These are phyloP conservation scores for Umbelopsis isabellina DNA, from an alignment of 192 early-diverging fungal species.

Conservation along the genomic window DNA sequence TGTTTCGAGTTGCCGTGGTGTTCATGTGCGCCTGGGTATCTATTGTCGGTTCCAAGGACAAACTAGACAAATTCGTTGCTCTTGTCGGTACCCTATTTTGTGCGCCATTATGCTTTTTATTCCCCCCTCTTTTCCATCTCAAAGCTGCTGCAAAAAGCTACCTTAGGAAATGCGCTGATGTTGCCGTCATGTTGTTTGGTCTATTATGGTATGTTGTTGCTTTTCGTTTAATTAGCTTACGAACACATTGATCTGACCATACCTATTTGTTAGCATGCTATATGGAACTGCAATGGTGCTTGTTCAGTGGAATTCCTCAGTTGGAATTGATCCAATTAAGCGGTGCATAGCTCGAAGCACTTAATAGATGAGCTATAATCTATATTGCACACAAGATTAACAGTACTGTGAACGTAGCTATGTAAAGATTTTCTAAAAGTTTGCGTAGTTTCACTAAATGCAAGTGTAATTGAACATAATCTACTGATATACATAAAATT, in stretches of 20 bases:
- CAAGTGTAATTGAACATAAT: not conserved
- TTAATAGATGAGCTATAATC: not conserved
- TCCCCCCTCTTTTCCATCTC: slow-evolving; percentile 77
- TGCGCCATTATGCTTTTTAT: slow-evolving; percentile 75
- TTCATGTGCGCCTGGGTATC: slow-evolving; percentile 58
- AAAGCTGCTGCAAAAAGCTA: slow-evolving; percentile 45
- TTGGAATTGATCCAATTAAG: slow-evolving; percentile 23
- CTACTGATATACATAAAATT: not conserved
- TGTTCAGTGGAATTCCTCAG: slow-evolving; percentile 31
- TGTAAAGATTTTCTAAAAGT: not conserved
- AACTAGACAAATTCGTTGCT: slow-evolving; percentile 74
- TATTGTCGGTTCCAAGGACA: slow-evolving; percentile 59
- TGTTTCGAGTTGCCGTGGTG: slow-evolving; percentile 60
- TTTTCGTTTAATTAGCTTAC: not conserved
- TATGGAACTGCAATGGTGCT: slow-evolving; percentile 20
- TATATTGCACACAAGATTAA: too few relatives aligned
- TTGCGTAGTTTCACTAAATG: not conserved
- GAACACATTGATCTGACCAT: not conserved
- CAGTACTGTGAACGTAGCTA: too few relatives aligned
- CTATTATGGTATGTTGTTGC: slow-evolving; percentile 35
- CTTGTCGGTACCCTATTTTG: slow-evolving; percentile 65
- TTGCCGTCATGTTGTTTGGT: slow-evolving; percentile 66
- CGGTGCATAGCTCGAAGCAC: slow-evolving; percentile 21
- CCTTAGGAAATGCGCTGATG: slow-evolving; percentile 44
- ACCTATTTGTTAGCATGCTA: slow-evolving; percentile 31